Percentiles rank a stretch among this genome's conserved stretches.
Evolutionary conservation across 1,284 basidiomycete species (phyloP).

Genomic region (Ceraceosorus guamensis): DNA sequence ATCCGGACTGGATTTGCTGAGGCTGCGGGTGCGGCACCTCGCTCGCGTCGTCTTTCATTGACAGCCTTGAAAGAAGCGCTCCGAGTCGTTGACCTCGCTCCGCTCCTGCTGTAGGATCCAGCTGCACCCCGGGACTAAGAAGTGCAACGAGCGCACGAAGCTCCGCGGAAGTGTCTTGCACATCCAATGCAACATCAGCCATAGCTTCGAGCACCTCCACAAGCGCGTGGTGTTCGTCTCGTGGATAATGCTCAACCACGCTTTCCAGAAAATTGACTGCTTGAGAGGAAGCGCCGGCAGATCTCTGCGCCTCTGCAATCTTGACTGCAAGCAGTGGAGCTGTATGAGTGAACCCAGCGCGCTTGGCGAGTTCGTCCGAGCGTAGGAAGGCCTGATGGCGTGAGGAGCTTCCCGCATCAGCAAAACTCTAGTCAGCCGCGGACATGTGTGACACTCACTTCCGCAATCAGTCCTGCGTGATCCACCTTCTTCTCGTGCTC

Average conservation of each 20-base stretch:
- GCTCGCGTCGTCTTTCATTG: constrained; percentile 5
- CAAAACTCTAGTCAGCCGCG: not conserved
- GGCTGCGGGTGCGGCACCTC: not conserved
- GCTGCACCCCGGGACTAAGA: constrained; percentile 6
- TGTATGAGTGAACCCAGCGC: constrained; percentile 10
- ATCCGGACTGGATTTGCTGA: constrained; percentile 7
- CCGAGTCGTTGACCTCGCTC: constrained; percentile 4
- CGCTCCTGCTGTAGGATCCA: constrained; percentile 10
- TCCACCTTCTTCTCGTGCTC: constrained; percentile 34
- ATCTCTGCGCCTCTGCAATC: constrained; percentile 27
- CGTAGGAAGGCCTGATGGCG: constrained; percentile 4
- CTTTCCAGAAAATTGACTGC: constrained; percentile 38
- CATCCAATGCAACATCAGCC: constrained; percentile 1
- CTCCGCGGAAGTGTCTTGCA: not conserved
- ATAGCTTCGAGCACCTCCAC: not conserved
- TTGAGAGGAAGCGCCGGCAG: constrained; percentile 18
- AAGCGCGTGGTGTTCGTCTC: constrained; percentile 6
- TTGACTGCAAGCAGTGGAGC: constrained; percentile 25
- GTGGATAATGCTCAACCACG: constrained; percentile 23
- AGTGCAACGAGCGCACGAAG: constrained; percentile 12
- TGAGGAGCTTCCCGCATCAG: not conserved
- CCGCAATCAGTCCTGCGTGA: constrained; percentile 24
- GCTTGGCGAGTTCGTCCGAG: constrained; percentile 33
- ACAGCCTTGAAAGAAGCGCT: not conserved
- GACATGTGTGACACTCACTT: constrained; percentile 1